phyloP scores from a whole-genome alignment of 164 flowering plant species.

The Sextonia rubra region DNA sequence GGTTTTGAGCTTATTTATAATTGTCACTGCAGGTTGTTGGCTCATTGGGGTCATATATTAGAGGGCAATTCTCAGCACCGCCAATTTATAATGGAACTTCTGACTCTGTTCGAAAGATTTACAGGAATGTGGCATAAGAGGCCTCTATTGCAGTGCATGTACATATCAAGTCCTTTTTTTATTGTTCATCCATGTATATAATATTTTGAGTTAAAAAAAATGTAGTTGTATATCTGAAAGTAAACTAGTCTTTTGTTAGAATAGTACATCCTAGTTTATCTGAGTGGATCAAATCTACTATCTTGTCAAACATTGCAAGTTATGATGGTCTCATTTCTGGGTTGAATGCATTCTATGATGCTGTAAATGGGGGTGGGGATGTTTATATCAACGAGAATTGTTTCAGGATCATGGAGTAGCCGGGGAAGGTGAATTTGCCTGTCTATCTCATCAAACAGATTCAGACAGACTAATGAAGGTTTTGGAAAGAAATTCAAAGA shows the following conservation, averaged over 20 bases:
- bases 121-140: conserved; percentile 66
- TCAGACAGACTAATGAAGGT: conserved; percentile 26
- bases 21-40: conserved; percentile 55
- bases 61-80: conserved; percentile 35
- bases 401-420: conserved; percentile 77
- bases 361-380: conserved; percentile 82
- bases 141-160: conserved; percentile 98
- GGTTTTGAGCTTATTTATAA: background rate
- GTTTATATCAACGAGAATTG: conserved; percentile 99
- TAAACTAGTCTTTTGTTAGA: background rate
- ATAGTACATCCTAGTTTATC: background rate
- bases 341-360: conserved; percentile 85
- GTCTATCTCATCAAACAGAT: conserved; percentile 83
- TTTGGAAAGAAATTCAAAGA: conserved; percentile 68
- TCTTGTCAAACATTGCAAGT: background rate
- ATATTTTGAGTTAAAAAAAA: background rate
- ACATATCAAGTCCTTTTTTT: conserved; percentile 1
- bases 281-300: too few relatives aligned
- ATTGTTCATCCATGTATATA: background rate
- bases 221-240: background rate
- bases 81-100: conserved; percentile 66
- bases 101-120: conserved; percentile 78
- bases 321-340: conserved; percentile 27
- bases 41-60: conserved; percentile 34
- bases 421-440: conserved; percentile 92